Percentiles rank a stretch among this genome's conserved stretches.
Conservation (phyloP, 345 rosid species). For the Cardiospermum halicacabum region DNA sequence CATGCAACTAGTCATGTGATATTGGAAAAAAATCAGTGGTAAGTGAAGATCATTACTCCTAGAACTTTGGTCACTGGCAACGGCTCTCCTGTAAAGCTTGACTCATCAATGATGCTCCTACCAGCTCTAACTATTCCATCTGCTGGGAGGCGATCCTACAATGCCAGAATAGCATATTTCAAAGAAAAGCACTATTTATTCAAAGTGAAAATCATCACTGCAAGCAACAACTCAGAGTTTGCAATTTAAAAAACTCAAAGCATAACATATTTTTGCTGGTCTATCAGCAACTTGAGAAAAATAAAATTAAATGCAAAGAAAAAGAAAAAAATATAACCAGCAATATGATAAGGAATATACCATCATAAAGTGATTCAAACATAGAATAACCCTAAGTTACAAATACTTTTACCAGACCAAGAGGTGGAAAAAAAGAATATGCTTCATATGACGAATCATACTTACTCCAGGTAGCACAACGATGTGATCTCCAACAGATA, state of each 20-base stretch:
- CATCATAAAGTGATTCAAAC: not conserved
- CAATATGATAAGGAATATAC: not conserved
- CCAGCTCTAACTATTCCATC: constrained; percentile 94
- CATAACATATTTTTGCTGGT: constrained; percentile 2
- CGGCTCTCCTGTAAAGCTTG: constrained; percentile 98
- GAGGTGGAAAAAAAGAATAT: not conserved
- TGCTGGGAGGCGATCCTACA: constrained; percentile 88
- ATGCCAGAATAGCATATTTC: constrained; percentile 15
- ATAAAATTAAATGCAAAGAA: no score
- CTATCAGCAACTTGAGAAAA: not conserved
- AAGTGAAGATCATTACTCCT: constrained; percentile 57
- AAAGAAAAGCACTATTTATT: constrained; percentile 5
- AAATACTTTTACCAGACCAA: not conserved
- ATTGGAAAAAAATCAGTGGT: constrained; percentile 2
- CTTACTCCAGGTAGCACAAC: constrained; percentile 92
- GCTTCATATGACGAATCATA: constrained; percentile 17
- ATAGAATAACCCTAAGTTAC: not conserved
- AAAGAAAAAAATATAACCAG: no score
- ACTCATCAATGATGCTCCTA: constrained; percentile 87
- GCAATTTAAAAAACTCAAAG: not conserved
- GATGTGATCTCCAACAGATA: constrained; percentile 84
- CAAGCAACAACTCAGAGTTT: not conserved
- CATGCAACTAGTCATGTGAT: constrained; percentile 3
- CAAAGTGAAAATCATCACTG: not conserved
- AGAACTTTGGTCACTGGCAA: constrained; percentile 84